Evolutionary conservation across 305 asterid genomes (phyloP), one percentile per base, ranked within the genome.

Genomic region (Rubia occidens): DNA sequence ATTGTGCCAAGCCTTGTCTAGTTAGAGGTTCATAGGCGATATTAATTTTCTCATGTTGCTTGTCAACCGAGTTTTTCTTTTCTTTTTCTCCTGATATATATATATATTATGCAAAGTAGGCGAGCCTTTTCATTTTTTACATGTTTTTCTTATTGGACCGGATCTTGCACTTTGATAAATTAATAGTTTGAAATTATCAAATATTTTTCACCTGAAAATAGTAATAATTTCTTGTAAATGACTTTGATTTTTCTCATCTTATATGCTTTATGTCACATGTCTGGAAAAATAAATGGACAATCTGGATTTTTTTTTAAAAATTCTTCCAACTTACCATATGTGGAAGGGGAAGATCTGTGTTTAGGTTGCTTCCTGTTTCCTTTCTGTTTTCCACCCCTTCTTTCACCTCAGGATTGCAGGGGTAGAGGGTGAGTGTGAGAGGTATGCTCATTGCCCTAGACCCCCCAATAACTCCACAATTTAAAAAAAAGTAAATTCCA

Each of bases 121-220:
- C 13, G 51, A 24, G 17, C 2, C 44, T 20, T 56, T 32, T 42
- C 2, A 13, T 39, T 42, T 56, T 42, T 29, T 62, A n/a, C 61
- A 45, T 17, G 40, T 67, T 40, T 66, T 58, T 66, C 44, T 66
- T 58, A 14, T 67, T 44, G n/a, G 56, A 9, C 17, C 43, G 32
- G 2, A 2, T 72, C 21, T 29, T 11, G 29, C 45, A 55, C 53
- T 43, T 53, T 43, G 21, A 55, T 43, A 55, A 26, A 64, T 39
- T 67, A n/a, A 64, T 13, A 6, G 35, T 32, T 47, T n/a, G 32
- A 11, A 1, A 54, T 13, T 68, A 53, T 42, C 49, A 32, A 17
- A 29, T 29, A 29, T 29, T 29, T 29, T 29, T 29, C 15, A 44
- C 51, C 42, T 32, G 39, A 67, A 51, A 58, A 29, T 40, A 39